A percentile compares a stretch with the other conserved stretches of the same genome.
Evolutionary conservation across 2,329 filamentous ascomycete species (phyloP).

Genomic region (Trichoderma sp.): DNA sequence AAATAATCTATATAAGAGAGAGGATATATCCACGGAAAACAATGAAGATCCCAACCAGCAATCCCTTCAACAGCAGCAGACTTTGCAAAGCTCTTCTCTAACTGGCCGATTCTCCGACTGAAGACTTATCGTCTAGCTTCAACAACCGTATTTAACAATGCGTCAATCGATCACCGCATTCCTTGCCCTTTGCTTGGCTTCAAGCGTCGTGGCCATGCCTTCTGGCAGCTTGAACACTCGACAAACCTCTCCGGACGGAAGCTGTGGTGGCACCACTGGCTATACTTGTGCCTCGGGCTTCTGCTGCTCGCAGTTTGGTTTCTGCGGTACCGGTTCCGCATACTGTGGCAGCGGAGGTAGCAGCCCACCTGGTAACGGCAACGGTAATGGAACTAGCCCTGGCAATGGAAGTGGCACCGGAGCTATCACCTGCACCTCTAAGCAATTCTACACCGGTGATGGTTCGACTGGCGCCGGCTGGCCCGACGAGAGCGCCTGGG

Average conservation of each 20-base stretch:
- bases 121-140: neutral
- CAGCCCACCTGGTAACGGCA: neutral
- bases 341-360: neutral
- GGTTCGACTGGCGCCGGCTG: constrained; percentile 6
- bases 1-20: constrained; percentile 8
- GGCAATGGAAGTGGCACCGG: neutral
- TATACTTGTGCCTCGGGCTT: neutral
- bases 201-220: neutral
- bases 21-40: neutral
- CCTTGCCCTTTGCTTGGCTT: constrained; percentile 1
- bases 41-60: neutral
- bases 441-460: constrained; percentile 4
- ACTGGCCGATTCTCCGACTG: neutral
- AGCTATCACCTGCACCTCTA: constrained; percentile 5
- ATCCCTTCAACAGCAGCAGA: constrained; percentile 3
- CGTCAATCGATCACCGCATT: constrained; percentile 2
- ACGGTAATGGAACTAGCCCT: neutral
- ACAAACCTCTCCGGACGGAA: neutral
- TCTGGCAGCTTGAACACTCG: neutral
- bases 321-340: neutral
- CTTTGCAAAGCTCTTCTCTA: neutral
- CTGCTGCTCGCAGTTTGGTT: constrained; percentile 4
- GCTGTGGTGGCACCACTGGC: constrained; percentile 3
- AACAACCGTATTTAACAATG: neutral
- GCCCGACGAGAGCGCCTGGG: constrained; percentile 10